These are phyloP conservation scores for Acanthamoeba healyi DNA, from an alignment of 208 protist species.

Conservation along the genomic window DNA sequence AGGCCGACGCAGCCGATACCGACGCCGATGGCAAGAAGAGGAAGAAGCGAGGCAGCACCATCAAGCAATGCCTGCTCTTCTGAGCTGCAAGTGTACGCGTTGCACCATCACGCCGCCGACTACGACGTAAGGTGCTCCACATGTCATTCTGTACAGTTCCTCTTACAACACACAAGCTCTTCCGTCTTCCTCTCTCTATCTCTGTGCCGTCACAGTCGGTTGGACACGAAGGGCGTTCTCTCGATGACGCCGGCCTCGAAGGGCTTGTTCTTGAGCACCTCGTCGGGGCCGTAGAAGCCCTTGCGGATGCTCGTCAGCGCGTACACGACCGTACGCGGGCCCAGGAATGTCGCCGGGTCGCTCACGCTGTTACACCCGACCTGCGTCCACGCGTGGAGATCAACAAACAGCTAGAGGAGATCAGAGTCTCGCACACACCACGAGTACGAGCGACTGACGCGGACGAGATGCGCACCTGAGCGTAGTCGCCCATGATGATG, in stretches of 20 bases:
- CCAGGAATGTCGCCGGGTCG: constrained; percentile 9
- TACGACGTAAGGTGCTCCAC: no score
- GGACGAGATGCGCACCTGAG: not conserved
- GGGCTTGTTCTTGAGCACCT: constrained; percentile 38
- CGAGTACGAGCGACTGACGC: not conserved
- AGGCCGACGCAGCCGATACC: not conserved
- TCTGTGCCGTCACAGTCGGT: not conserved
- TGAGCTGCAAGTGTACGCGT: no score
- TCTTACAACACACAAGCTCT: no score
- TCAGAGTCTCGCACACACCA: no score
- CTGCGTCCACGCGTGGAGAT: not conserved
- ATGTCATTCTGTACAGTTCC: no score
- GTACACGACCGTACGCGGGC: not conserved
- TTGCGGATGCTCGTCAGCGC: constrained; percentile 34
- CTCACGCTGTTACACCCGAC: constrained; percentile 15
- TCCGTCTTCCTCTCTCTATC: no score
- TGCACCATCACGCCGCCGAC: no score
- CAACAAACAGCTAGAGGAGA: not conserved
- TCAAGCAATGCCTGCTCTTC: no score
- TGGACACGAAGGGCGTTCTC: not conserved
- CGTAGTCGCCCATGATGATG: constrained; percentile 50
- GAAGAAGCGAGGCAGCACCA: no score
- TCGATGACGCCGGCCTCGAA: constrained; percentile 24
- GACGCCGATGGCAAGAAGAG: no score
- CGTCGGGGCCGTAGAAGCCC: constrained; percentile 16